Base-by-base conservation (phyloP, 192 early-diverging fungal genomes). In the Diversispora eburnea region DNA sequence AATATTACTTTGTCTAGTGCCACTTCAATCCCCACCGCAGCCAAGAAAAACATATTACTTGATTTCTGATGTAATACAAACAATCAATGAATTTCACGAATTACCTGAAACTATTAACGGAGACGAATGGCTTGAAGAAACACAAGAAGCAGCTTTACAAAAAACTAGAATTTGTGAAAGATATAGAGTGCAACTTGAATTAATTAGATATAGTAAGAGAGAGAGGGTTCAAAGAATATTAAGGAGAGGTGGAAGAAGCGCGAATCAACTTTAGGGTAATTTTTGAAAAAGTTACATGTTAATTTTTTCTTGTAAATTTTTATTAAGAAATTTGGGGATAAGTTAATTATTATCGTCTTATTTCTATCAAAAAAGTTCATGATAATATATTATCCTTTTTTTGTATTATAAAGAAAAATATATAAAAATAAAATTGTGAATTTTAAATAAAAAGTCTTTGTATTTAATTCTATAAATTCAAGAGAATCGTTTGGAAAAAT, bases 151-250 rank as follows among this genome's bases (percentile, higher is more conserved):
- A 15, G 19, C 25, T 58, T 9, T 5, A 15, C 19, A 58, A 22
- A 58, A 22, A 10, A 58, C 15, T 8, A 58, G 57, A 20, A 9
- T 15, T 10, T 22, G 25, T 58, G 25, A 58, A 22, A 22, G 25
- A 58, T 58, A 58, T 4, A 58, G 25, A 58, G 6, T 22, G 19
- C 57, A 58, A 22, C 25, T 58, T 20, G 57, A 58, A 22, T 58
- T 58, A 20, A 58, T 58, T 20, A 58, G 20, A 15, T 58, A 58
- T 58, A 58, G 57, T 22, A 22, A 8, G 19, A 58, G 1, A 9
- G 57, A 58, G 25, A 58, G 57, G 19, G 25, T 58, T 58, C 57
- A 58, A 22, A 58, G 57, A 58, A 22, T 58, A 58, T 10, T 22
- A 58, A 22, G 25, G 8, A 22, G 57, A 20, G 19, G n/a, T n/a